Evolutionary conservation across 139 green algal species (phyloP).

Genomic region (Pycnococcus provasolii): DNA sequence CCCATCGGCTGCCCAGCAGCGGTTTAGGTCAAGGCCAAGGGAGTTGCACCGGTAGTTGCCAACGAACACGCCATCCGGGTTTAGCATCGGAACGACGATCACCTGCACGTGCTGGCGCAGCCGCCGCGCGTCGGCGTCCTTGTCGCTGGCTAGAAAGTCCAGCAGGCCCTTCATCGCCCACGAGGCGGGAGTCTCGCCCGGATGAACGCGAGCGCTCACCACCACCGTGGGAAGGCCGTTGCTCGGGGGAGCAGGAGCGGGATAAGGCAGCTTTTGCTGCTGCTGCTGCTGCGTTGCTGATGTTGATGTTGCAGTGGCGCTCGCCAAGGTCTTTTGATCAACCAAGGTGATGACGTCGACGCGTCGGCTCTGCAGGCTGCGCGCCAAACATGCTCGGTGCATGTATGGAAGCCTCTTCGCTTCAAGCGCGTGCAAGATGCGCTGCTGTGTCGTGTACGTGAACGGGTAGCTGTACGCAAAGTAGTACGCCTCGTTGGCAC

Average conservation of each 20-base stretch:
- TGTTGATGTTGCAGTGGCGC: background rate
- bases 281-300: background rate
- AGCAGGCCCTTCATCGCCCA: too few species aligned
- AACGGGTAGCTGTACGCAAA: conserved; percentile 3
- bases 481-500: background rate
- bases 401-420: background rate
- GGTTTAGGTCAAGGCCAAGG: background rate
- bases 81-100: too few species aligned
- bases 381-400: background rate
- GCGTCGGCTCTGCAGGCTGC: background rate
- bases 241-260: too few species aligned
- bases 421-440: background rate
- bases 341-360: background rate
- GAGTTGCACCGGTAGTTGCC: background rate
- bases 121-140: too few species aligned
- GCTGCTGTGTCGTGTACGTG: background rate
- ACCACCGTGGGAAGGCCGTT: background rate
- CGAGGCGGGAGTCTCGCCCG: too few species aligned
- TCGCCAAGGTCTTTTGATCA: background rate
- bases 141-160: too few species aligned
- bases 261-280: background rate
- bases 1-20: background rate
- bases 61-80: background rate
- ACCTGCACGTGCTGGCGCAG: too few species aligned
- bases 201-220: too few species aligned